A percentile compares a stretch with the other conserved stretches of the same genome.
Evolutionary conservation across 768 basidiomycete genomes (phyloP).

Genomic region (Agaricus sinodeliciosus): DNA sequence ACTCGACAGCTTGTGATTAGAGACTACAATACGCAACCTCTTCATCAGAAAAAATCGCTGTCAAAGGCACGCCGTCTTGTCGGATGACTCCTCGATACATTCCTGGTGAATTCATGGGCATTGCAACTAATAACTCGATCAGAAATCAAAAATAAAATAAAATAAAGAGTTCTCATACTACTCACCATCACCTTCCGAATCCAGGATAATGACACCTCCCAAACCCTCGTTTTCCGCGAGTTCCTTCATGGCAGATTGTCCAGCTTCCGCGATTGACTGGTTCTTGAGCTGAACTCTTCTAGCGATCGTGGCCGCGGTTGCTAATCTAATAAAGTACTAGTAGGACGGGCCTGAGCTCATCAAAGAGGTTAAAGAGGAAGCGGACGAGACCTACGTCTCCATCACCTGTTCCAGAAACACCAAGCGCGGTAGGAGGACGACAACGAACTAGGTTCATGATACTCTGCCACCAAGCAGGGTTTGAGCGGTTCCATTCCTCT

Average conservation of each 20-base stretch:
- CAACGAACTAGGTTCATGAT: constrained; percentile 3
- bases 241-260: constrained; percentile 49
- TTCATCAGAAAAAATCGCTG: constrained; percentile 76
- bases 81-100: constrained; percentile 80
- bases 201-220: constrained; percentile 74
- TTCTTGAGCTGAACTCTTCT: constrained; percentile 54
- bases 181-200: constrained; percentile 62
- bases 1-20: neutral
- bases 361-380: neutral
- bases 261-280: constrained; percentile 52
- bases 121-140: constrained; percentile 40
- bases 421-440: constrained; percentile 40
- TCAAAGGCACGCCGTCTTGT: constrained; percentile 61
- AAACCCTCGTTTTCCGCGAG: constrained; percentile 51
- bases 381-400: constrained; percentile 54
- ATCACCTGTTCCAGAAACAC: constrained; percentile 81
- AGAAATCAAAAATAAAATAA: neutral
- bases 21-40: constrained; percentile 19
- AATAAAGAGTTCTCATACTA: neutral
- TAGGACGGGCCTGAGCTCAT: neutral
- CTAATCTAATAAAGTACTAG: constrained; percentile 73
- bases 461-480: constrained; percentile 1
- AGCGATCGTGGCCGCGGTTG: constrained; percentile 61
- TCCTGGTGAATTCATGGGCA: constrained; percentile 69
- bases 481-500: constrained; percentile 53